Base-by-base conservation (phyloP, 179 eudicot genomes). In the Gypsophila paniculata region DNA sequence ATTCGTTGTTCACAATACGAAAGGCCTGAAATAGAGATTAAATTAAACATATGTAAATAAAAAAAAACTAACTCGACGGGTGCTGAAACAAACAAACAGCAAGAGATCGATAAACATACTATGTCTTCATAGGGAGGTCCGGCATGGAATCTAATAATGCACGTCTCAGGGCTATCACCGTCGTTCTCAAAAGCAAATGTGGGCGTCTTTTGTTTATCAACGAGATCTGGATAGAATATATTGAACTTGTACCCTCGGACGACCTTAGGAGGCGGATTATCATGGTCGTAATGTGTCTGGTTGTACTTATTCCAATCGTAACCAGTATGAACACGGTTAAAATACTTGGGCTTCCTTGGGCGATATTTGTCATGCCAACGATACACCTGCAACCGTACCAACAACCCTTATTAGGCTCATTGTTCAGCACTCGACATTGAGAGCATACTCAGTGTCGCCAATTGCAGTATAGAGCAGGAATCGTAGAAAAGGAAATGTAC, bases 311-410 rank as follows among this genome's bases (percentile, higher is more conserved):
- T 94, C 99, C 99, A 91, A 79, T 94, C 97, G 46, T 91, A 94
- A 52, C 97, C 99, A 21, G 99, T 91, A 69, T 91, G 99, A 68
- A 94, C 97, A 51, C 94, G 90, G 74, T 94, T 94, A 73, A 94
- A 94, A 78, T 91, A 94, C 78, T 94, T 94, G 0, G 97, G 99
- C 77, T 94, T 94, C 79, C 99, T 84, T 0, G 99, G 99, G 3
- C 97, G 93, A 69, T 91, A 94, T 66, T 91, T 94, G 73, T 94
- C 99, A 77, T 91, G 99, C 99, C 99, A 94, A 96, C 97, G 91
- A 74, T 91, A 93, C 11, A 91, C 97, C 97, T 91, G 88, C 58
- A 84, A 42, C 65, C 70, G 34, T 7, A 67, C 32, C 48, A 36
- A 49, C n/a, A n/a, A n/a, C n/a, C n/a, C 63, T 71, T n/a, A 66